Conservation (phyloP, 805 yeast species). For the Metahyphopichia silvanorum region DNA sequence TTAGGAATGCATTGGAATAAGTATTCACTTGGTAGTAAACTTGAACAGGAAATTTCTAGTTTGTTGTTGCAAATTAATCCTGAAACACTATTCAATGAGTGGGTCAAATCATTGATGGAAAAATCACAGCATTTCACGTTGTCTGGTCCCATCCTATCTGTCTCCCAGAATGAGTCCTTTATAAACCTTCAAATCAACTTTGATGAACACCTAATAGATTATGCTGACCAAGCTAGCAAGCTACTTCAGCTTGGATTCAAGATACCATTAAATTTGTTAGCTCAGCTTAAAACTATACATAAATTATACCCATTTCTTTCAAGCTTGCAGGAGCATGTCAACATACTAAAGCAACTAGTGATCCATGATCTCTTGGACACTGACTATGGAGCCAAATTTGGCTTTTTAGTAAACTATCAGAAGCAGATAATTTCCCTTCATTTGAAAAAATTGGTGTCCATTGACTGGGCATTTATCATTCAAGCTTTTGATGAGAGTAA, state of each 20-base stretch:
- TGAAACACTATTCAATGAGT: slow-evolving; percentile 37
- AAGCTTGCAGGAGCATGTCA: slow-evolving; percentile 49
- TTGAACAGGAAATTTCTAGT: slow-evolving; percentile 46
- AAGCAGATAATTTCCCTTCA: slow-evolving; percentile 26
- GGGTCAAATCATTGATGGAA: slow-evolving; percentile 37
- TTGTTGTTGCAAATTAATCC: slow-evolving; percentile 48
- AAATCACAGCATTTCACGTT: too few species aligned
- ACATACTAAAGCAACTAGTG: slow-evolving; percentile 32
- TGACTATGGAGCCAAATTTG: slow-evolving; percentile 38
- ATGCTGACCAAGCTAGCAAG: slow-evolving; percentile 54
- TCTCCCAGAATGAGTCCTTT: too few species aligned
- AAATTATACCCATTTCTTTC: slow-evolving; percentile 57
- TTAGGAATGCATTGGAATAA: slow-evolving; percentile 37
- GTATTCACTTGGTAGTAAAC: slow-evolving; percentile 52
- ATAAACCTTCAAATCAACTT: too few species aligned
- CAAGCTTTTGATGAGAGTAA: slow-evolving; percentile 42
- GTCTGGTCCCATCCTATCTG: too few species aligned
- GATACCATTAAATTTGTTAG: slow-evolving; percentile 51
- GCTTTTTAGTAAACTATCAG: slow-evolving; percentile 37
- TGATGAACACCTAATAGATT: slow-evolving; percentile 37
- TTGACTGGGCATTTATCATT: slow-evolving; percentile 54
- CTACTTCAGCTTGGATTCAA: slow-evolving; percentile 49
- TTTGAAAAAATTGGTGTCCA: slow-evolving; percentile 30
- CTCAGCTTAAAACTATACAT: slow-evolving; percentile 48
- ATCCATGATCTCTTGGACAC: slow-evolving; percentile 15